phyloP scores from a whole-genome alignment of 352 stramenopile species.

The Hyaloperonospora arabidopsidis region DNA sequence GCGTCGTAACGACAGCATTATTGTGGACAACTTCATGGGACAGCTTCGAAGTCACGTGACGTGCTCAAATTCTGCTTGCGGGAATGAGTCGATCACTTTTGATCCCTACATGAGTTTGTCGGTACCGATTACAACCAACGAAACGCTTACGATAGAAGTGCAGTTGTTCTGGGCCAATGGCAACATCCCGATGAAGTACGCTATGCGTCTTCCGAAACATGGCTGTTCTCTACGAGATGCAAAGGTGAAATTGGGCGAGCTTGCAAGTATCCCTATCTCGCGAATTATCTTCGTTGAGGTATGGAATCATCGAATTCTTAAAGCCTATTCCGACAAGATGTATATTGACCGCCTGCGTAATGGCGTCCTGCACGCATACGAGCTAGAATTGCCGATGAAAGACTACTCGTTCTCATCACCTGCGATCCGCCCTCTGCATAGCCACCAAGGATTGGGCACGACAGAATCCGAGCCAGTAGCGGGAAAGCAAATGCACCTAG shows the following conservation, averaged over 20 bases:
- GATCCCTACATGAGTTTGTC: constrained; percentile 88
- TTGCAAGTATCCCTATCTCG: constrained; percentile 36
- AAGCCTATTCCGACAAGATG: constrained; percentile 35
- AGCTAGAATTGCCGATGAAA: constrained; percentile 69
- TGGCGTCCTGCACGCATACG: constrained; percentile 74
- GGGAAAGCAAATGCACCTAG: constrained; percentile 51
- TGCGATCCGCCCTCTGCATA: constrained; percentile 34
- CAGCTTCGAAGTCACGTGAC: constrained; percentile 84
- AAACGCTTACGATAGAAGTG: constrained; percentile 43
- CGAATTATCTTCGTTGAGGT: constrained; percentile 72
- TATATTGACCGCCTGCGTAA: constrained; percentile 45
- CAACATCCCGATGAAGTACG: constrained; percentile 69
- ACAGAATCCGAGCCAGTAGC: constrained; percentile 13
- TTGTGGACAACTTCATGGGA: constrained; percentile 87
- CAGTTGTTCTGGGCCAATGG: constrained; percentile 72
- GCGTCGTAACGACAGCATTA: constrained; percentile 87
- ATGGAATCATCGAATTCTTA: constrained; percentile 58
- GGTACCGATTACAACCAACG: constrained; percentile 76
- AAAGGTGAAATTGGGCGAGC: constrained; percentile 47
- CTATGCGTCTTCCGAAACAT: constrained; percentile 45
- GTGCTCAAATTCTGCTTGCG: constrained; percentile 68
- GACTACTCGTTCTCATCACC: constrained; percentile 67
- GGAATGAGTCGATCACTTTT: constrained; percentile 80
- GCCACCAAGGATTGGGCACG: constrained; percentile 19
- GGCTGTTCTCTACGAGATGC: constrained; percentile 40